Evolutionary conservation across 2,329 filamentous ascomycete species (phyloP), one percentile per base, ranked within the genome.

Genomic region (Fusarium tuaranense): DNA sequence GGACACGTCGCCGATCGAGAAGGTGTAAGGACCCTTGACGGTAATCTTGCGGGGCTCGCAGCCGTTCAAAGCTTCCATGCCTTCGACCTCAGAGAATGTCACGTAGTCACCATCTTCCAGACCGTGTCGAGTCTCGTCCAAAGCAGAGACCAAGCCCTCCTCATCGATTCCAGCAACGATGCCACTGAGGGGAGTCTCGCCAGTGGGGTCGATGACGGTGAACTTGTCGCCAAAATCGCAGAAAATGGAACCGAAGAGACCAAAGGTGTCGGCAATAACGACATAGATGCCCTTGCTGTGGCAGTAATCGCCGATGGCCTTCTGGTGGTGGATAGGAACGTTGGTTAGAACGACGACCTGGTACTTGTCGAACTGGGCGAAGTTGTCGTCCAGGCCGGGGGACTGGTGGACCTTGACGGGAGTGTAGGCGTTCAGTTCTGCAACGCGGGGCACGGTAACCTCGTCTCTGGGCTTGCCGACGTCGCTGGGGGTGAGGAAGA

Each of bases 211-310:
- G 74, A 95, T 92, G 65, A 97, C 91, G 7, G 94, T 95, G 83
- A 99, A 99, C 79, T 97, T 94, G 80, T 96, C 92, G 77, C 97
- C 97, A 81, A 99, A 99, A 81, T 99, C 97, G 80, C 95, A 98
- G 86, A 99, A 99, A 77, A 99, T 93, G 75, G 93, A 94, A 61
- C 97, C 97, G 81, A 99, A 99, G 36, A 99, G 89, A 75, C 97
- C 97, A 79, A 94, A 98, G 0, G 94, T 97, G 80, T 98, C 95
- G 8, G 94, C 91, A 66, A 95, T 90, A 60, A 98, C 92, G 44
- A 99, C 86, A 82, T 94, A 98, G 77, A 99, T 98, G 73, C 94
- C 93, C 83, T 98, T 97, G 72, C 93, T 87, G 84, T 98, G 97
- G 84, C 96, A 97, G 86, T 96, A 98, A 78, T 98, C 95, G 76